A percentile compares a stretch with the other conserved stretches of the same genome.
phyloP scores from a whole-genome alignment of 1,139 yeast species.

The Pichia sp. region DNA sequence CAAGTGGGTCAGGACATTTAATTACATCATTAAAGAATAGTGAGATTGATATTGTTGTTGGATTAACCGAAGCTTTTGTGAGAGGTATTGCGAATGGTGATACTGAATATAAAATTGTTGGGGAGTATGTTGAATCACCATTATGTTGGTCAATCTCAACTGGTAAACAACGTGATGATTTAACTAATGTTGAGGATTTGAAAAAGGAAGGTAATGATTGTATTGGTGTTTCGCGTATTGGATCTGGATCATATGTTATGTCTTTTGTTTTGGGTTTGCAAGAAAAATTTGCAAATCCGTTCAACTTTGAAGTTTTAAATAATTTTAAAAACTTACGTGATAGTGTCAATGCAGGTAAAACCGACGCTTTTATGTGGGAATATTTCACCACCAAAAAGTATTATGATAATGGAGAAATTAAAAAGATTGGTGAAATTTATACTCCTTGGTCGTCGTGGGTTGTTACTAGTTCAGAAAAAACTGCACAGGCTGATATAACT shows the following conservation, averaged over 20 bases:
- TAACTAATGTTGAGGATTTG: slow-evolving; percentile 46
- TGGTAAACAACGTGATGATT: slow-evolving; percentile 53
- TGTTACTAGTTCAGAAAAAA: slow-evolving; percentile 44
- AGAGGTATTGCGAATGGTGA: slow-evolving; percentile 64
- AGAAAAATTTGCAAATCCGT: slow-evolving; percentile 38
- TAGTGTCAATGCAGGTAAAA: slow-evolving; percentile 57
- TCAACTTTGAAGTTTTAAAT: slow-evolving; percentile 50
- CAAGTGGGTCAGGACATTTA: slow-evolving; percentile 85
- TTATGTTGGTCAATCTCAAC: slow-evolving; percentile 84
- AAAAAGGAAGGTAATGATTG: slow-evolving; percentile 39
- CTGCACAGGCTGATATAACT: slow-evolving; percentile 25
- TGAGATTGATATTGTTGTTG: slow-evolving; percentile 73
- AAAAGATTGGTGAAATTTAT: slow-evolving; percentile 76
- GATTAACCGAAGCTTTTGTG: slow-evolving; percentile 85
- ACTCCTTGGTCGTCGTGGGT: slow-evolving; percentile 99
- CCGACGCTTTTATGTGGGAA: slow-evolving; percentile 96
- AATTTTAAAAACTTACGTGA: slow-evolving; percentile 72
- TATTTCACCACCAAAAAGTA: slow-evolving; percentile 82
- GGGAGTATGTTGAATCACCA: slow-evolving; percentile 81
- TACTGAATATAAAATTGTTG: slow-evolving; percentile 55
- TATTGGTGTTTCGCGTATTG: slow-evolving; percentile 84
- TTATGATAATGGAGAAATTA: slow-evolving; percentile 73
- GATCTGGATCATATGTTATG: slow-evolving; percentile 90
- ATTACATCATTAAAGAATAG: slow-evolving; percentile 62
- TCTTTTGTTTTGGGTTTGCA: slow-evolving; percentile 73